Percentiles rank a stretch among this genome's conserved stretches.
Conservation (phyloP, 2,329 filamentous ascomycete genomes). For the Drechslerella stenobrocha region DNA sequence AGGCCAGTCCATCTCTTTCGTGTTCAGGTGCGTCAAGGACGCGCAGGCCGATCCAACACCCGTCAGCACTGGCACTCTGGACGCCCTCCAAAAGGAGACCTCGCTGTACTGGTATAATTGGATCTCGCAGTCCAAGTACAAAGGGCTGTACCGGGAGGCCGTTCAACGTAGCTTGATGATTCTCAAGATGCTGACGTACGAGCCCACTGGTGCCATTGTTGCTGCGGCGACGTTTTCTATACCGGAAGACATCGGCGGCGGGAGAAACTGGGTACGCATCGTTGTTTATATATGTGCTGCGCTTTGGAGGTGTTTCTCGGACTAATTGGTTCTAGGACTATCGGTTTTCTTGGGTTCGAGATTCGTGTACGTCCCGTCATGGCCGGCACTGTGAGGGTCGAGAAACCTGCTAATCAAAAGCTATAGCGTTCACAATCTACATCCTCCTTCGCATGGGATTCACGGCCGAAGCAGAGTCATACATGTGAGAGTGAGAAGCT, state of each 20-base stretch:
- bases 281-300: conserved; percentile 48
- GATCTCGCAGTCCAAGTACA: conserved; percentile 71
- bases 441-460: conserved; percentile 76
- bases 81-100: conserved; percentile 69
- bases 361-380: conserved; percentile 68
- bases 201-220: conserved; percentile 76
- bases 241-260: conserved; percentile 72
- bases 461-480: conserved; percentile 73
- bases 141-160: conserved; percentile 72
- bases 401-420: conserved; percentile 59
- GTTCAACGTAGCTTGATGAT: conserved; percentile 72
- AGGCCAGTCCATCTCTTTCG: conserved; percentile 70
- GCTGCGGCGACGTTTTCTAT: conserved; percentile 77
- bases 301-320: conserved; percentile 1
- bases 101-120: conserved; percentile 74
- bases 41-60: conserved; percentile 63
- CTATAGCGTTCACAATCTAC: conserved; percentile 44
- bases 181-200: conserved; percentile 74
- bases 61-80: conserved; percentile 64
- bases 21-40: conserved; percentile 62
- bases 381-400: background rate
- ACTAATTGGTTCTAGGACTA: conserved; percentile 61
- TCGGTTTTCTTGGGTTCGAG: conserved; percentile 76
- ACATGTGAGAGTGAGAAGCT: conserved; percentile 59
- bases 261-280: conserved; percentile 59